A percentile compares a stretch with the other conserved stretches of the same genome.
phyloP scores from a whole-genome alignment of 805 yeast species.

The Ogataea zsoltii region DNA sequence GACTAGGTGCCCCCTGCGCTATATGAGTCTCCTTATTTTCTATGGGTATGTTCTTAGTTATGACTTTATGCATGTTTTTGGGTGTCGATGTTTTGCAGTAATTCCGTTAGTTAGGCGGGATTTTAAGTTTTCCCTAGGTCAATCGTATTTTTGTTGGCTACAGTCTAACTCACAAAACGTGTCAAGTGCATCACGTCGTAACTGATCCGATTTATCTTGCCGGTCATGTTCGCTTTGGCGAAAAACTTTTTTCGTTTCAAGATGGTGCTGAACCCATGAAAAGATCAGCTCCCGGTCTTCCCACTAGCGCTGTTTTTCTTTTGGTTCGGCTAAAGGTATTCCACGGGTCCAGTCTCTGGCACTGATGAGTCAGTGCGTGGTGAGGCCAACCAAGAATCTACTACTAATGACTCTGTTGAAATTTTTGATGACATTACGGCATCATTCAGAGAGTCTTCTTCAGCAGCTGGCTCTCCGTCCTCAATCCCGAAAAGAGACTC shows the following conservation, averaged over 20 bases:
- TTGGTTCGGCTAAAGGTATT: no score
- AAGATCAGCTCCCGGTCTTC: background rate
- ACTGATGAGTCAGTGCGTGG: no score
- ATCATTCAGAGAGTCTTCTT: no score
- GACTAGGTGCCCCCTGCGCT: no score
- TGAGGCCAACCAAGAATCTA: no score
- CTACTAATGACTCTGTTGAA: no score
- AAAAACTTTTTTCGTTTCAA: background rate
- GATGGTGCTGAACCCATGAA: background rate
- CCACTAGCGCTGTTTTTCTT: background rate
- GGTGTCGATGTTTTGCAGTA: background rate
- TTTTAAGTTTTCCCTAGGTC: background rate
- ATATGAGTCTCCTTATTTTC: no score
- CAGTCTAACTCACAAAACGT: background rate
- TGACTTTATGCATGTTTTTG: background rate
- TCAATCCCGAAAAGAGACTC: no score
- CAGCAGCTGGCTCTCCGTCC: no score
- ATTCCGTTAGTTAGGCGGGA: background rate
- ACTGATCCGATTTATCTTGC: conserved; percentile 1
- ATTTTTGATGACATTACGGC: no score
- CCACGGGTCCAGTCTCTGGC: no score
- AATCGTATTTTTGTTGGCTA: conserved; percentile 1
- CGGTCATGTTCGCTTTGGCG: conserved; percentile 2
- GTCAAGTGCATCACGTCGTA: conserved; percentile 3
- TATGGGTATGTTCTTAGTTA: no score